These are phyloP conservation scores for Claviceps citrina DNA, from an alignment of 2,329 filamentous ascomycete genomes.

Conservation along the genomic window DNA sequence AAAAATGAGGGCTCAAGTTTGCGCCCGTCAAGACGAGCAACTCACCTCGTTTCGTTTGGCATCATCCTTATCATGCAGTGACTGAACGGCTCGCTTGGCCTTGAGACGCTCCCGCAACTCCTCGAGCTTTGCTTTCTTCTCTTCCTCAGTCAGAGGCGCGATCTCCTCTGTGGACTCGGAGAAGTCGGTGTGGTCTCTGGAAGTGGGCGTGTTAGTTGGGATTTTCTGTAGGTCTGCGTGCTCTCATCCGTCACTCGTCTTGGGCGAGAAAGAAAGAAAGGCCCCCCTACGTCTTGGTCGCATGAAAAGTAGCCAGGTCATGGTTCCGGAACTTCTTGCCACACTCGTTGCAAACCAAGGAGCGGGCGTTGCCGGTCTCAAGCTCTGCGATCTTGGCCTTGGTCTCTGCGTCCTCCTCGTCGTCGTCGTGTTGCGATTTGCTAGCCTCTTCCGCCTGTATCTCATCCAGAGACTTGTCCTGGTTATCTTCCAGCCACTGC, in stretches of 20 bases:
- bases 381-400: conserved; percentile 48
- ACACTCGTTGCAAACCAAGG: conserved; percentile 87
- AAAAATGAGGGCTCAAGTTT: not conserved
- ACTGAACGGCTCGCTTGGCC: conserved; percentile 54
- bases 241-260: not conserved
- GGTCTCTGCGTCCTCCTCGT: conserved; percentile 32
- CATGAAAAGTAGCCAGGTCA: conserved; percentile 77
- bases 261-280: conserved; percentile 2
- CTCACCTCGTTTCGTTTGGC: conserved; percentile 70
- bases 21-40: not conserved
- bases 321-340: conserved; percentile 77
- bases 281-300: conserved; percentile 58
- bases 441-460: conserved; percentile 38
- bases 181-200: conserved; percentile 73
- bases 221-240: not conserved
- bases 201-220: not conserved
- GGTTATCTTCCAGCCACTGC: conserved; percentile 86
- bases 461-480: conserved; percentile 74
- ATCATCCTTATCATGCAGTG: conserved; percentile 62
- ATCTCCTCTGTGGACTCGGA: conserved; percentile 87
- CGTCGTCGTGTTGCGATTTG: conserved; percentile 28
- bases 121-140: conserved; percentile 67
- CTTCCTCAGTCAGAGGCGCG: conserved; percentile 75
- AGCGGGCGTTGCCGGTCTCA: conserved; percentile 54
- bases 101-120: conserved; percentile 59